Evolutionary conservation across 2,329 filamentous ascomycete genomes (phyloP).

Genomic region (Hyphodiscus sp.): DNA sequence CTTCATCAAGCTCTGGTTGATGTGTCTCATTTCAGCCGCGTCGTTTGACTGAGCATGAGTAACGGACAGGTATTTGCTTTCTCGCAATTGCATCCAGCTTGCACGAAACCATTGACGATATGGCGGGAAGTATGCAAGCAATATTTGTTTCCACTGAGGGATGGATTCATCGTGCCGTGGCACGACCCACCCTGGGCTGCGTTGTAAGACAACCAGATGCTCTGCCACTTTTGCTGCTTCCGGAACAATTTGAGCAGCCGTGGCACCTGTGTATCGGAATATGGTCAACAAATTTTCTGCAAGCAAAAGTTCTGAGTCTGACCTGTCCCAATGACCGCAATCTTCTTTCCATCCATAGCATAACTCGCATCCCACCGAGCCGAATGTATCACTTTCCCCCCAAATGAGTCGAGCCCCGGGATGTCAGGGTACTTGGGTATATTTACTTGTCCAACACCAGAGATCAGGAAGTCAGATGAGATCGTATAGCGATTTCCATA

Average conservation of each 20-base stretch:
- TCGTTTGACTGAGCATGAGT: too few species aligned
- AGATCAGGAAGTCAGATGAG: constrained; percentile 48
- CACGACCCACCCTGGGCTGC: constrained; percentile 53
- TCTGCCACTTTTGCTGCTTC: constrained; percentile 45
- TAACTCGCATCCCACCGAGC: constrained; percentile 56
- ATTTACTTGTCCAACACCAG: constrained; percentile 53
- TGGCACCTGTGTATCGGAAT: too few species aligned
- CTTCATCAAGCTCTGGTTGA: too few species aligned
- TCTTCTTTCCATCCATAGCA: constrained; percentile 44
- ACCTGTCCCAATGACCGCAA: constrained; percentile 55
- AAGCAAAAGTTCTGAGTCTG: too few species aligned
- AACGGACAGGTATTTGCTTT: too few species aligned
- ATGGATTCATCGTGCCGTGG: constrained; percentile 45
- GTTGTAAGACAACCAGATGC: constrained; percentile 49
- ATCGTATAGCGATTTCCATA: constrained; percentile 46
- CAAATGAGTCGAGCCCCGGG: constrained; percentile 38
- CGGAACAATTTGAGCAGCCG: constrained; percentile 51
- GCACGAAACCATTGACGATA: constrained; percentile 44
- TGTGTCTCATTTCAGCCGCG: too few species aligned
- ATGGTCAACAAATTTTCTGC: too few species aligned
- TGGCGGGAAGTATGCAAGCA: constrained; percentile 40
- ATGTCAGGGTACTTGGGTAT: constrained; percentile 46
- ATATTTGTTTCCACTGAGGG: constrained; percentile 9
- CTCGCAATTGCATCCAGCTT: constrained; percentile 48
- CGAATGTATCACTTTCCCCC: constrained; percentile 44